Percentiles rank a stretch among this genome's conserved stretches.
Evolutionary conservation across 2,329 filamentous ascomycete genomes (phyloP).

Genomic region (Cladorrhinum sp.): DNA sequence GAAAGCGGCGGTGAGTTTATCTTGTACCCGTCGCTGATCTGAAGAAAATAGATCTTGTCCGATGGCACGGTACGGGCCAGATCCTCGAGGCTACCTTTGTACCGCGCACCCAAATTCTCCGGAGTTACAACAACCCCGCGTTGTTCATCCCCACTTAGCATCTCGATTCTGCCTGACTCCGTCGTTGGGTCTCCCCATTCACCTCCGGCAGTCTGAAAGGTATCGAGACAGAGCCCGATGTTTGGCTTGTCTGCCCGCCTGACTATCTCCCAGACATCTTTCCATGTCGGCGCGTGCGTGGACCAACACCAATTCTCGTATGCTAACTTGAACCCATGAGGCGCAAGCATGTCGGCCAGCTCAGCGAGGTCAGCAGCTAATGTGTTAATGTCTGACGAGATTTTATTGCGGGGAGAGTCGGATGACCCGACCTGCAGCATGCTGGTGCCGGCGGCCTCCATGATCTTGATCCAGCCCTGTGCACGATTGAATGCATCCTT

Average conservation of each 20-base stretch:
- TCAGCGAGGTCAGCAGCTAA: slow-evolving; percentile 61
- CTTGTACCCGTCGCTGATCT: slow-evolving; percentile 73
- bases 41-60: slow-evolving; percentile 71
- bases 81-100: slow-evolving; percentile 52
- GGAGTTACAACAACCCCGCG: slow-evolving; percentile 20
- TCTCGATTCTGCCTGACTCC: slow-evolving; percentile 54
- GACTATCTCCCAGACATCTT: slow-evolving; percentile 67
- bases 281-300: slow-evolving; percentile 66
- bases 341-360: slow-evolving; percentile 59
- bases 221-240: slow-evolving; percentile 72
- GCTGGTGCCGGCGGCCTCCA: slow-evolving; percentile 66
- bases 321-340: slow-evolving; percentile 58
- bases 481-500: slow-evolving; percentile 62
- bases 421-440: slow-evolving; percentile 67
- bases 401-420: slow-evolving; percentile 52
- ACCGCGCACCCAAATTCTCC: slow-evolving; percentile 48
- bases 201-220: slow-evolving; percentile 69
- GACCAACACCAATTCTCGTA: slow-evolving; percentile 87
- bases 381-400: slow-evolving; percentile 46
- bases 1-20: slow-evolving; percentile 53
- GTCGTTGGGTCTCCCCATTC: slow-evolving; percentile 73
- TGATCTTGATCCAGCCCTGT: slow-evolving; percentile 66
- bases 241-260: slow-evolving; percentile 60
- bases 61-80: slow-evolving; percentile 56
- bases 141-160: slow-evolving; percentile 27